These are phyloP conservation scores for Eleusine indica DNA, from an alignment of 176 grass and related monocot genomes.

Conservation along the genomic window DNA sequence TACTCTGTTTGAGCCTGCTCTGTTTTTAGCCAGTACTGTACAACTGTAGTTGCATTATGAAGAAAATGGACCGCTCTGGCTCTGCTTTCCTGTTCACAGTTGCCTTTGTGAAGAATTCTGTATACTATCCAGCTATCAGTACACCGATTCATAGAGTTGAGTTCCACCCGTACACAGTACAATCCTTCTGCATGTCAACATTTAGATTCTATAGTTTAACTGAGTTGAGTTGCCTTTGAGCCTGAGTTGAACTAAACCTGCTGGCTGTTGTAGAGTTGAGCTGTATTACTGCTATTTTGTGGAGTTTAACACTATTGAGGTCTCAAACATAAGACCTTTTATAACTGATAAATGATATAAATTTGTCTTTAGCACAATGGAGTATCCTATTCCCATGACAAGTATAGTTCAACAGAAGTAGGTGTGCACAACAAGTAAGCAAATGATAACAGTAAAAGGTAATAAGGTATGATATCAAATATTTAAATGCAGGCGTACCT, in stretches of 20 bases:
- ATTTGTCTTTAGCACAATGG: not conserved
- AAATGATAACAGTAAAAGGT: slow-evolving; percentile 4
- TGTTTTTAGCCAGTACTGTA: not conserved
- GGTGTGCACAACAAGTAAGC: slow-evolving; percentile 14
- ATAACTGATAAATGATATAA: not conserved
- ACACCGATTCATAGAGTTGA: not conserved
- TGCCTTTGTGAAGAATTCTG: not conserved
- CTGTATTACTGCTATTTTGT: not conserved
- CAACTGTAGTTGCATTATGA: too few relatives aligned
- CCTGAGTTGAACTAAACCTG: too few relatives aligned
- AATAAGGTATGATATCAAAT: not conserved
- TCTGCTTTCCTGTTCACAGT: not conserved
- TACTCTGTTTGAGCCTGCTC: not conserved
- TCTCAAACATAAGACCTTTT: not conserved
- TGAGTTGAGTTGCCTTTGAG: not conserved
- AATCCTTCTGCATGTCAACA: not conserved
- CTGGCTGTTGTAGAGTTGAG: too few relatives aligned
- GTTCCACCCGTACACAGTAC: not conserved
- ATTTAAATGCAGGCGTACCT: slow-evolving; percentile 45
- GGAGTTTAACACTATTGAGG: not conserved
- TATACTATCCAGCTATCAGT: not conserved
- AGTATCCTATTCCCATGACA: not conserved
- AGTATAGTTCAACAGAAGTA: slow-evolving; percentile 23
- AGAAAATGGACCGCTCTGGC: not conserved
- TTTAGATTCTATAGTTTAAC: not conserved